Evolutionary conservation across 1,284 basidiomycete species (phyloP), one percentile per base, ranked within the genome.

Genomic region (Meira miltonrushii): DNA sequence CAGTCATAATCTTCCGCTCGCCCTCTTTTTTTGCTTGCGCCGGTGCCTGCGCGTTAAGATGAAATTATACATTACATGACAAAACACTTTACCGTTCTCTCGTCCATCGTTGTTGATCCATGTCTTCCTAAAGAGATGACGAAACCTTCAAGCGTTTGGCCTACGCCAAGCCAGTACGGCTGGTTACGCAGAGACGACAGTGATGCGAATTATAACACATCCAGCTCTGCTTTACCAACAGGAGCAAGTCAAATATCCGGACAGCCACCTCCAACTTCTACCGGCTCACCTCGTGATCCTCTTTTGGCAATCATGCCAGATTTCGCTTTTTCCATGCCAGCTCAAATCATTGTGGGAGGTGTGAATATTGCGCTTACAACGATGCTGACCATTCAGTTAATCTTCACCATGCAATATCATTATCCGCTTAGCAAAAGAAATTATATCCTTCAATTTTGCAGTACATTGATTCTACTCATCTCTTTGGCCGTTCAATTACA

Each of bases 351-450:
- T 64, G 82, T 94, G 56, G 87, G 86, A 4, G 92, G 92, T 50
- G 85, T 96, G 70, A 87, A 92, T 21, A 80, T 95, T 63, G 90
- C 94, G 1, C 86, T 98, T 59, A 85, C 90, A 48, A 82, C 84
- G 50, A 87, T 96, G n/a, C 86, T 98, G 33, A 82, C 94, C 71
- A 85, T 94, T 62, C 92, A 97, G 70, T 86, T 98, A 62, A 79
- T 92, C 61, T 97, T 98, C 80, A 97, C 95, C 17, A 88, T 88
- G 0, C 90, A 93, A 76, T 97, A 96, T 72, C 94, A 98, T 79
- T 91, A 89, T 83, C 91, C 92, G 0, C 87, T 98, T 43, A 91
- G 92, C 1, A 87, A 87, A 11, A 84, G 89, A 72, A 98, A 98
- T 82, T 98, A 89, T 78, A 82, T 86, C 59, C 85, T 97, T 33